Evolutionary conservation across 2,329 filamentous ascomycete genomes (phyloP), one percentile per base, ranked within the genome.

Genomic region (Ophiostoma australiae): DNA sequence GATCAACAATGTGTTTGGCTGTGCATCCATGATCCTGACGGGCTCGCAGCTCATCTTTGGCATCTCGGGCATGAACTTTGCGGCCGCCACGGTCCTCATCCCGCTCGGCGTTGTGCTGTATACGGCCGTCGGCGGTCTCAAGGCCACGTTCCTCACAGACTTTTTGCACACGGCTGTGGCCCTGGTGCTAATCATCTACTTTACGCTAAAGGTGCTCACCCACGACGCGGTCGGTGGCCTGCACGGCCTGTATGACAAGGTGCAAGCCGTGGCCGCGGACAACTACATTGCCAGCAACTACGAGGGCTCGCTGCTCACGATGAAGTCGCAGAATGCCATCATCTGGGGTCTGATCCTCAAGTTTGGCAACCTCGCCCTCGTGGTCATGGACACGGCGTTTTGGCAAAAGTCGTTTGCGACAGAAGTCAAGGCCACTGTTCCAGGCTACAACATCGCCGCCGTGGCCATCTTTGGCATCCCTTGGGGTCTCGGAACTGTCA

Each of bases 301-400:
- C 37, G 74, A 76, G 4, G 80, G 80, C 4, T 80, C 78, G 4
- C 80, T 80, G 71, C 74, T 82, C 20, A 78, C 80, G 0, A 78
- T 82, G 73, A 79, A 78, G 41, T 78, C 76, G 13, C 76, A 79
- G 20, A 76, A 77, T 17, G 80, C 79, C 2, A 73, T 82, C 2
- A 75, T 81, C 52, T 81, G 81, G 76, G 81, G 81, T 0, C 72
- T 85, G 6, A 80, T 84, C 39, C 76, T 84, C 13, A 84, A 83
- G 70, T 82, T 85, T 66, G 83, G 82, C 17, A 85, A 84, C 69
- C 76, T 84, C 23, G 82, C 81, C 8, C 77, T 84, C 0, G 83
- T 85, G 0, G 77, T 84, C 5, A 84, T 85, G 82, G 80, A 85
- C 73, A 85, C 83, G 4, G 83, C 80, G 1, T 85, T 85, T 75